These are phyloP conservation scores for Amylocarpus encephaloides DNA, from an alignment of 2,329 filamentous ascomycete species.

Conservation along the genomic window DNA sequence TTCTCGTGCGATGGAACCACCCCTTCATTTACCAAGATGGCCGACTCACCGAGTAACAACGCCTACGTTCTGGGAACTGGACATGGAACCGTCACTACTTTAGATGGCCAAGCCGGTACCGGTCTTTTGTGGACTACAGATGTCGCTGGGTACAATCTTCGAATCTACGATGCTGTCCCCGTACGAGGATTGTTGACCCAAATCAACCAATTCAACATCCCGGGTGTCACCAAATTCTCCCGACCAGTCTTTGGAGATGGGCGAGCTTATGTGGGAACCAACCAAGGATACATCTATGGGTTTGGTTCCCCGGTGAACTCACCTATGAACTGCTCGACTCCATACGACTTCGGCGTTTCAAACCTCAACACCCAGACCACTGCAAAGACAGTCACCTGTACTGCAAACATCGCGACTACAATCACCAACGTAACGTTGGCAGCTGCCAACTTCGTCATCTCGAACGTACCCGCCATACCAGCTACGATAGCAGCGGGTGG, in stretches of 20 bases:
- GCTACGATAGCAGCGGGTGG: slow-evolving; percentile 33
- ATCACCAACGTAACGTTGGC: slow-evolving; percentile 37
- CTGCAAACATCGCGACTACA: slow-evolving; percentile 38
- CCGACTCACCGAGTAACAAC: slow-evolving; percentile 42
- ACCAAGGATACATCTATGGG: slow-evolving; percentile 45
- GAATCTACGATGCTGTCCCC: slow-evolving; percentile 47
- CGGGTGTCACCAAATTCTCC: slow-evolving; percentile 49
- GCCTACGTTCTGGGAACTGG: slow-evolving; percentile 49
- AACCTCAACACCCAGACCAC: slow-evolving; percentile 35
- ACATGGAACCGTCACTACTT: slow-evolving; percentile 50
- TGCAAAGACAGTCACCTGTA: slow-evolving; percentile 39
- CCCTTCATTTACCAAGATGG: slow-evolving; percentile 48
- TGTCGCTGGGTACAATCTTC: slow-evolving; percentile 45
- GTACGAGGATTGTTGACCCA: slow-evolving; percentile 40
- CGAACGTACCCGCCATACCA: slow-evolving; percentile 29
- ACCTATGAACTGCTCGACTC: slow-evolving; percentile 47
- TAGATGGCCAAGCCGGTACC: slow-evolving; percentile 47
- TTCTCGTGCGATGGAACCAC: slow-evolving; percentile 47
- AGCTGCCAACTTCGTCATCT: slow-evolving; percentile 35
- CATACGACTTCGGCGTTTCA: slow-evolving; percentile 41
- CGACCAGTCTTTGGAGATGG: slow-evolving; percentile 53
- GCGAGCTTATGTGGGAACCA: slow-evolving; percentile 48
- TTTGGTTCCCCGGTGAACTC: slow-evolving; percentile 50
- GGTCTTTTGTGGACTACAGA: slow-evolving; percentile 52
- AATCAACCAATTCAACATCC: slow-evolving; percentile 45